Percentiles rank a stretch among this genome's conserved stretches.
Conservation (phyloP, 805 yeast genomes). For the Saccharomycopsis fodiens region DNA sequence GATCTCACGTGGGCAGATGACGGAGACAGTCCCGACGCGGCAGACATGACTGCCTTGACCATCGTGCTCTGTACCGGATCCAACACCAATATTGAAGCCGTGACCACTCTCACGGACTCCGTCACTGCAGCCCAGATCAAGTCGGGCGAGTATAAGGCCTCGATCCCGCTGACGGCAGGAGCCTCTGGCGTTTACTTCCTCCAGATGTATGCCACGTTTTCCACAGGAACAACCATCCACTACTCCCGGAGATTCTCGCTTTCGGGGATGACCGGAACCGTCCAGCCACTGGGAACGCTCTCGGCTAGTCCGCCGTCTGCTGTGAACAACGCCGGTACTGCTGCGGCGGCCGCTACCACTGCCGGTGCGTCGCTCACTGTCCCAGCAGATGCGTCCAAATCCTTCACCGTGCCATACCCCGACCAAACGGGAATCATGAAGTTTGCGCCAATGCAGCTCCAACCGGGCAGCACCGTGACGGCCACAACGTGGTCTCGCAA, state of each 20-base stretch:
- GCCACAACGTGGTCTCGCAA: slow-evolving; percentile 57
- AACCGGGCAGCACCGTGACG: slow-evolving; percentile 69
- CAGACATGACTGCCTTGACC: slow-evolving; percentile 37
- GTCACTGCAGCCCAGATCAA: neutral
- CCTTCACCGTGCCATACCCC: slow-evolving; percentile 67
- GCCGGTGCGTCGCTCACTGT: slow-evolving; percentile 28
- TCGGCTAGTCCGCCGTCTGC: slow-evolving; percentile 37
- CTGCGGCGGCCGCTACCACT: slow-evolving; percentile 21
- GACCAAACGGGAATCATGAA: slow-evolving; percentile 70
- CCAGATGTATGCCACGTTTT: slow-evolving; percentile 48
- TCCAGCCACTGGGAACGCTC: slow-evolving; percentile 35
- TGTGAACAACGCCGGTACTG: slow-evolving; percentile 22
- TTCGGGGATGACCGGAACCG: slow-evolving; percentile 63
- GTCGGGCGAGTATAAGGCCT: neutral
- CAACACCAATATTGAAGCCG: slow-evolving; percentile 33
- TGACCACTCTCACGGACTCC: neutral
- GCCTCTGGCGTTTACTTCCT: slow-evolving; percentile 56
- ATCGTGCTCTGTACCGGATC: slow-evolving; percentile 65
- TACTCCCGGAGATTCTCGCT: slow-evolving; percentile 61
- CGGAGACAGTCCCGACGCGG: slow-evolving; percentile 39
- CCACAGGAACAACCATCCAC: slow-evolving; percentile 42
- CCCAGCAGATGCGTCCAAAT: slow-evolving; percentile 34
- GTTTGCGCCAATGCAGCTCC: slow-evolving; percentile 89
- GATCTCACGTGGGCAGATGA: slow-evolving; percentile 47
- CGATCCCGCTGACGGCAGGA: neutral